Conservation (phyloP, 352 stramenopile genomes). For the Globisporangium sylvaticum region DNA sequence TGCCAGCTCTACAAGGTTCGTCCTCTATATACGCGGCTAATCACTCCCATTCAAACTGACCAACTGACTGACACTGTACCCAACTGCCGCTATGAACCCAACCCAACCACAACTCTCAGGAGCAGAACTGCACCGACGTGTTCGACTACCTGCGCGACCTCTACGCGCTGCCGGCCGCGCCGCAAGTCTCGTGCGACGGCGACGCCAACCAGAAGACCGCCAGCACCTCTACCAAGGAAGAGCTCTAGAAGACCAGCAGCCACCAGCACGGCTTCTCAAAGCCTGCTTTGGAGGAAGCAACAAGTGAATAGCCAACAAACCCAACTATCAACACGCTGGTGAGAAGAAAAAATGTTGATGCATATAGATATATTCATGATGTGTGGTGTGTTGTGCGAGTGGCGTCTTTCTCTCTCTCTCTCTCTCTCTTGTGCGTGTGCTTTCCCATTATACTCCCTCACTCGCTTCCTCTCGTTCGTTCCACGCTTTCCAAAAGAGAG, state of each 20-base stretch:
- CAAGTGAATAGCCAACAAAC: too few relatives aligned
- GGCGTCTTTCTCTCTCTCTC: not conserved
- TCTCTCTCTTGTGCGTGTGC: not conserved
- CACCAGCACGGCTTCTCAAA: not conserved
- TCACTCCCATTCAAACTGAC: not conserved
- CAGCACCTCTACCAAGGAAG: constrained; percentile 20
- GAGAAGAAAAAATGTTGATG: not conserved
- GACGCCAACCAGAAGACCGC: constrained; percentile 13
- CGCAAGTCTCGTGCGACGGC: constrained; percentile 29
- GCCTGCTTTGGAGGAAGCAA: not conserved
- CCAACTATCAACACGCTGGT: not conserved
- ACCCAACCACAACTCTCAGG: constrained; percentile 18
- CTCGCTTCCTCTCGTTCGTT: not conserved
- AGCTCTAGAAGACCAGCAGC: constrained; percentile 7
- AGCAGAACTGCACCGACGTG: constrained; percentile 52
- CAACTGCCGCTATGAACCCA: not conserved
- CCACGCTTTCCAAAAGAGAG: not conserved
- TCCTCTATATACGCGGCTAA: not conserved
- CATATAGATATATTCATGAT: not conserved
- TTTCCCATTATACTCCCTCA: not conserved
- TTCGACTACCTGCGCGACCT: constrained; percentile 61
- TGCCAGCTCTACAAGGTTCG: constrained; percentile 52
- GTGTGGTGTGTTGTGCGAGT: not conserved
- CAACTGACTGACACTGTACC: not conserved
- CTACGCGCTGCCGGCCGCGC: constrained; percentile 39